phyloP scores from a whole-genome alignment of 352 stramenopile genomes.

The Globisporangium camurandrum region DNA sequence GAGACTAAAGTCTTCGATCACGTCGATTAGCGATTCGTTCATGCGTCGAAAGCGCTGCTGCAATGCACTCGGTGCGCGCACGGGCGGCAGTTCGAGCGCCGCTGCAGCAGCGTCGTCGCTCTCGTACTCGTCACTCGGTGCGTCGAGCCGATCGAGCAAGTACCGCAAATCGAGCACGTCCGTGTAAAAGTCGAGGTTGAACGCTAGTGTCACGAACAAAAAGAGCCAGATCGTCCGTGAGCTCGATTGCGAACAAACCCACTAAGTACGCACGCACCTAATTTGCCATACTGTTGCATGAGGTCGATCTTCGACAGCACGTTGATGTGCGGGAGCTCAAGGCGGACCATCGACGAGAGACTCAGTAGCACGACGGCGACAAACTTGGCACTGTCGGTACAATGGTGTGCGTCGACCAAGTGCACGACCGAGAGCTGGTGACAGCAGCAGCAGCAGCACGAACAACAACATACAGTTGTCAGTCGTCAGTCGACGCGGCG shows the following conservation, averaged over 20 bases:
- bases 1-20: slow-evolving; percentile 84
- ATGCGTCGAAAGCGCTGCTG: slow-evolving; percentile 63
- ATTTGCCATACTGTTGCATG: slow-evolving; percentile 88
- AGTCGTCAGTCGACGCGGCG: slow-evolving; percentile 9
- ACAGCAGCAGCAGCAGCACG: too few relatives aligned
- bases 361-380: slow-evolving; percentile 95
- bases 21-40: slow-evolving; percentile 79
- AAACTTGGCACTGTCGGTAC: slow-evolving; percentile 95
- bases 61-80: slow-evolving; percentile 26
- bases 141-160: slow-evolving; percentile 69
- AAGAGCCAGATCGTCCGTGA: slow-evolving; percentile 1
- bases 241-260: too few relatives aligned
- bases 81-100: slow-evolving; percentile 21
- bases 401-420: slow-evolving; percentile 92
- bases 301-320: slow-evolving; percentile 99
- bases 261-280: slow-evolving; percentile 29
- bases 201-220: slow-evolving; percentile 25
- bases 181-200: slow-evolving; percentile 87
- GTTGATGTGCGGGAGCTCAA: slow-evolving; percentile 98
- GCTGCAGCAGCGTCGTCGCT: slow-evolving; percentile 25
- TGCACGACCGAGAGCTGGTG: slow-evolving; percentile 88
- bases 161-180: slow-evolving; percentile 82
- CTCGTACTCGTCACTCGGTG: slow-evolving; percentile 44
- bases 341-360: slow-evolving; percentile 95
- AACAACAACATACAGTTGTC: slow-evolving; percentile 7